Evolutionary conservation across 2,329 filamentous ascomycete genomes (phyloP).

Genomic region (Zymoseptoria passerinii): DNA sequence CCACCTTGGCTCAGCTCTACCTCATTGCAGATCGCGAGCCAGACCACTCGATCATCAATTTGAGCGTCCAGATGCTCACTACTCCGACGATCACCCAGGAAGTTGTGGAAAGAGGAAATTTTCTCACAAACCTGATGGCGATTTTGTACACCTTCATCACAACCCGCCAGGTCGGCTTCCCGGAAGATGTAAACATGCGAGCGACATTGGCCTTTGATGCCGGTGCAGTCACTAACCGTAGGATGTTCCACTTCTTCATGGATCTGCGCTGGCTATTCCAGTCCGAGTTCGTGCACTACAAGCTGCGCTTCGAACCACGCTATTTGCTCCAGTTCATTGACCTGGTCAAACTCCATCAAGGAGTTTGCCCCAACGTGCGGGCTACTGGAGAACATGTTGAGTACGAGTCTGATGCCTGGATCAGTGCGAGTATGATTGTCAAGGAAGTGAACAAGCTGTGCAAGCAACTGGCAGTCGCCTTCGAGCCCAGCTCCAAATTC

Average conservation of each 20-base stretch:
- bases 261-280: conserved; percentile 87
- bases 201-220: conserved; percentile 88
- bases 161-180: conserved; percentile 88
- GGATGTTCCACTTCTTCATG: conserved; percentile 96
- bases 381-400: conserved; percentile 94
- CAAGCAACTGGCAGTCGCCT: conserved; percentile 79
- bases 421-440: conserved; percentile 87
- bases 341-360: conserved; percentile 89
- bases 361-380: conserved; percentile 88
- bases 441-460: conserved; percentile 91
- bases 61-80: conserved; percentile 92
- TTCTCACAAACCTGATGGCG: conserved; percentile 87
- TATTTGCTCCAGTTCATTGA: conserved; percentile 94
- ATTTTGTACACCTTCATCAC: conserved; percentile 97
- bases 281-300: conserved; percentile 78
- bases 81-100: conserved; percentile 95
- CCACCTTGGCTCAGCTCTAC: conserved; percentile 85
- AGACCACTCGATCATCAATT: conserved; percentile 96
- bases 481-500: conserved; percentile 52
- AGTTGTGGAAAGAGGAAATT: conserved; percentile 89
- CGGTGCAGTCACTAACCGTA: conserved; percentile 85
- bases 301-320: conserved; percentile 70
- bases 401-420: conserved; percentile 97
- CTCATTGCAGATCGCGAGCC: conserved; percentile 93
- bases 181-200: conserved; percentile 75